A percentile compares a stretch with the other conserved stretches of the same genome.
Conservation (phyloP, 768 basidiomycete genomes). For the Auriscalpium orientale region DNA sequence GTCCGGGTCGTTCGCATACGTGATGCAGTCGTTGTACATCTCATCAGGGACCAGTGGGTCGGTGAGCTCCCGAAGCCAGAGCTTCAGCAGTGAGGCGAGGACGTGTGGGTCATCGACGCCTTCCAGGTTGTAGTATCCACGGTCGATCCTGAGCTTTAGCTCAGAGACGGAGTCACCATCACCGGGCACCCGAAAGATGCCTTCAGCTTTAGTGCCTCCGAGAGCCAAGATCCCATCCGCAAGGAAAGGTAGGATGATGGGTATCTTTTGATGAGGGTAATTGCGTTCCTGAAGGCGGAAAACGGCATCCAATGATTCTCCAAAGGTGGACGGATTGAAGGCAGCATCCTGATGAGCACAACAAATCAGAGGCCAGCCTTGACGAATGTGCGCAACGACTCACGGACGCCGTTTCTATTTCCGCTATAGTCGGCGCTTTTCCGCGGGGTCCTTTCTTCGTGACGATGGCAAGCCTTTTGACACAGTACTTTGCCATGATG, state of each 20-base stretch:
- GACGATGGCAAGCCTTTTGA: slow-evolving; percentile 68
- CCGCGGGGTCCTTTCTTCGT: slow-evolving; percentile 82
- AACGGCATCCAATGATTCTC: slow-evolving; percentile 80
- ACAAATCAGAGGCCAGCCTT: slow-evolving; percentile 3
- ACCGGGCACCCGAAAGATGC: slow-evolving; percentile 90
- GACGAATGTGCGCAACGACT: slow-evolving; percentile 18
- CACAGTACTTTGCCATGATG: slow-evolving; percentile 85
- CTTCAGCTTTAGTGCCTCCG: slow-evolving; percentile 78
- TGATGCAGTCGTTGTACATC: slow-evolving; percentile 86
- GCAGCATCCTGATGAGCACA: slow-evolving; percentile 62
- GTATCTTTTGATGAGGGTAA: slow-evolving; percentile 78
- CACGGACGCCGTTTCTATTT: slow-evolving; percentile 89
- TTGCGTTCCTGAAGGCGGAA: slow-evolving; percentile 79
- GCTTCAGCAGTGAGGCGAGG: slow-evolving; percentile 82
- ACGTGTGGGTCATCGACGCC: slow-evolving; percentile 88
- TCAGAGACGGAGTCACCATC: slow-evolving; percentile 85
- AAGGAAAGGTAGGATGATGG: slow-evolving; percentile 91
- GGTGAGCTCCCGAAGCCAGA: slow-evolving; percentile 88
- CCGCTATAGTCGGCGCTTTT: slow-evolving; percentile 70
- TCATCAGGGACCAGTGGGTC: slow-evolving; percentile 90
- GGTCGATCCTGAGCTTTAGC: slow-evolving; percentile 83
- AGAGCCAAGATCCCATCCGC: slow-evolving; percentile 86
- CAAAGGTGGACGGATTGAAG: slow-evolving; percentile 92
- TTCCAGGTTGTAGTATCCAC: slow-evolving; percentile 85
- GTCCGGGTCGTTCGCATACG: slow-evolving; percentile 53